phyloP scores from a whole-genome alignment of 2,329 filamentous ascomycete genomes.

The Pezicula rhizophila region DNA sequence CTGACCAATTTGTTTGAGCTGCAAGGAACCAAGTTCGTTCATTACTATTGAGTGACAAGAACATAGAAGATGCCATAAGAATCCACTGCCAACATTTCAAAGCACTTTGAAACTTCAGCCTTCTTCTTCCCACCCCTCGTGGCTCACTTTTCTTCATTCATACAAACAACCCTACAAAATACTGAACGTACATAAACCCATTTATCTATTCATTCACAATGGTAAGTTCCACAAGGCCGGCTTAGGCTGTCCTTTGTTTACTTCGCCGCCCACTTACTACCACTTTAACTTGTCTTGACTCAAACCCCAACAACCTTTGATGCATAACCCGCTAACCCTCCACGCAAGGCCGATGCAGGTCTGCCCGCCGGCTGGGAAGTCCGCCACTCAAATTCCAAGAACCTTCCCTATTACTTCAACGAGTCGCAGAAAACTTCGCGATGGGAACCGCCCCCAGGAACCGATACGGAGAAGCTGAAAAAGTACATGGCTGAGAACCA shows the following conservation, averaged over 20 bases:
- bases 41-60: too few relatives aligned
- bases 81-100: too few relatives aligned
- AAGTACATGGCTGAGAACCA: slow-evolving; percentile 88
- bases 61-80: too few relatives aligned
- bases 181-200: too few relatives aligned
- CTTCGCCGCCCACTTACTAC: slow-evolving; percentile 3
- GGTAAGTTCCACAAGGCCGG: slow-evolving; percentile 9
- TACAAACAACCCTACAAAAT: too few relatives aligned
- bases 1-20: too few relatives aligned
- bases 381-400: slow-evolving; percentile 96
- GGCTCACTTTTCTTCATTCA: background rate
- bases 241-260: slow-evolving; percentile 12
- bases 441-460: slow-evolving; percentile 88
- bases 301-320: too few relatives aligned
- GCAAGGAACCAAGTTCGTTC: too few relatives aligned
- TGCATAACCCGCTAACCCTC: slow-evolving; percentile 4
- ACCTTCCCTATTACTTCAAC: slow-evolving; percentile 99
- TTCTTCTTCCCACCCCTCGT: background rate
- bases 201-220: slow-evolving; percentile 11
- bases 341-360: slow-evolving; percentile 63
- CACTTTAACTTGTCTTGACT: background rate
- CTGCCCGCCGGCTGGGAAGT: slow-evolving; percentile 89
- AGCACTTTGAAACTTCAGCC: slow-evolving; percentile 1
- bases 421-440: slow-evolving; percentile 76
- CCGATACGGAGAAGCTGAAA: slow-evolving; percentile 89